phyloP scores from a whole-genome alignment of 495 filamentous ascomycete genomes.

The Tuber indicum region DNA sequence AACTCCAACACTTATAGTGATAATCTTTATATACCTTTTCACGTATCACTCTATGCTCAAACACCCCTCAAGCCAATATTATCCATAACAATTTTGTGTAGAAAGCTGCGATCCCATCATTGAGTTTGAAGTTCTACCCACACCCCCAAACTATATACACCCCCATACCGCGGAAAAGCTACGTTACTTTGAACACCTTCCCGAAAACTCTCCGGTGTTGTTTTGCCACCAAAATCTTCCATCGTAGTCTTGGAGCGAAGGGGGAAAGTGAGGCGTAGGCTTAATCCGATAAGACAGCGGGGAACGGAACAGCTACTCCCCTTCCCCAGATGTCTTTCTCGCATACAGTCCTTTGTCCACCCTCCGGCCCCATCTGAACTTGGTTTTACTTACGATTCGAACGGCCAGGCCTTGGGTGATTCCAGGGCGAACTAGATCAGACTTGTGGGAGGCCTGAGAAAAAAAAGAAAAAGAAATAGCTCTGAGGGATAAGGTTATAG shows the following conservation, averaged over 20 bases:
- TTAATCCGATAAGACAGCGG: neutral
- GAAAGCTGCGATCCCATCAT: neutral
- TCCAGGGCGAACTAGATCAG: neutral
- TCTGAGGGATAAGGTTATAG: neutral
- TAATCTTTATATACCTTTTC: neutral
- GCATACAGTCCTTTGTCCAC: neutral
- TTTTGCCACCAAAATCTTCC: neutral
- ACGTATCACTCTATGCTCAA: neutral
- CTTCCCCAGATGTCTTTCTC: neutral
- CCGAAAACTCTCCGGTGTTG: neutral
- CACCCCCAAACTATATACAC: neutral
- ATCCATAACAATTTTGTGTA: neutral
- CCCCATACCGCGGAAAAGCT: neutral
- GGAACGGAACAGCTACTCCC: neutral
- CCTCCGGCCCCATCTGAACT: neutral
- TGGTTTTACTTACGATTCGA: neutral
- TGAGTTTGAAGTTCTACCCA: neutral
- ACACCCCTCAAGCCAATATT: neutral
- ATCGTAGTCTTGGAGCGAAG: neutral
- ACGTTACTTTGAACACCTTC: neutral
- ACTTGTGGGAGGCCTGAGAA: neutral
- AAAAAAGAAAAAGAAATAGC: neutral
- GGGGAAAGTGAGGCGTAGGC: neutral
- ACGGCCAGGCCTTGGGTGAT: neutral
- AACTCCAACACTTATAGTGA: neutral